Evolutionary conservation across 2,329 filamentous ascomycete genomes (phyloP).

Genomic region (Phialophora tarda): DNA sequence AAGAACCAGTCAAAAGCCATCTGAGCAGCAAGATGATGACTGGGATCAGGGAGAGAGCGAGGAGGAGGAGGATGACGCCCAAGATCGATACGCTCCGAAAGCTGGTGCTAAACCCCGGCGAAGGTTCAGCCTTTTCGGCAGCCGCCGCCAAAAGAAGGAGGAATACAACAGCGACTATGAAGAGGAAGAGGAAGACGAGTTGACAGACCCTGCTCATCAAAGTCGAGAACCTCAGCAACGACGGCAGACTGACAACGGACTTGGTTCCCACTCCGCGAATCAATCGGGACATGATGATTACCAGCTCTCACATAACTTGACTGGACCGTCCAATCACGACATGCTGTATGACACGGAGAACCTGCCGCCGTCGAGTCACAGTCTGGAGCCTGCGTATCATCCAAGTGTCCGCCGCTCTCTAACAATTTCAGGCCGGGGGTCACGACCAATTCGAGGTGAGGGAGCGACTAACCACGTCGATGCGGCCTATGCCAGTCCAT

Average conservation of each 20-base stretch:
- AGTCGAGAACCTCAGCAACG: conserved; percentile 13
- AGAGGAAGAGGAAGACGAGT: conserved; percentile 23
- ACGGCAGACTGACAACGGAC: not conserved
- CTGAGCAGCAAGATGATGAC: conserved; percentile 39
- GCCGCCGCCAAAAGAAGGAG: conserved; percentile 31
- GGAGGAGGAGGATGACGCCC: conserved; percentile 38
- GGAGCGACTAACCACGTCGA: conserved; percentile 12
- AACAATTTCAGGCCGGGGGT: conserved; percentile 22
- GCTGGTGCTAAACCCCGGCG: conserved; percentile 27
- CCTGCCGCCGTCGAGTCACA: conserved; percentile 30
- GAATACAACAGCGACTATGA: conserved; percentile 31
- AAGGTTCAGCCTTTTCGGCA: conserved; percentile 38
- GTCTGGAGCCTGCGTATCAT: conserved; percentile 24
- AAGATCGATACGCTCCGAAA: conserved; percentile 28
- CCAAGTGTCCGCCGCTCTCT: conserved; percentile 30
- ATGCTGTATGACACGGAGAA: conserved; percentile 33
- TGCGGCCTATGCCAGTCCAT: conserved; percentile 12
- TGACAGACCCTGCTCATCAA: conserved; percentile 2
- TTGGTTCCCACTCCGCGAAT: not conserved
- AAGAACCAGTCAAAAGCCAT: conserved; percentile 31
- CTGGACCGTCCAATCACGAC: conserved; percentile 30
- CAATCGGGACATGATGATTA: conserved; percentile 19
- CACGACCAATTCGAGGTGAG: not conserved
- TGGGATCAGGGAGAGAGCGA: conserved; percentile 41
- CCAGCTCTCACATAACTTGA: conserved; percentile 23